These are phyloP conservation scores for Exophiala xenobiotica DNA, from an alignment of 2,329 filamentous ascomycete genomes.

Conservation along the genomic window DNA sequence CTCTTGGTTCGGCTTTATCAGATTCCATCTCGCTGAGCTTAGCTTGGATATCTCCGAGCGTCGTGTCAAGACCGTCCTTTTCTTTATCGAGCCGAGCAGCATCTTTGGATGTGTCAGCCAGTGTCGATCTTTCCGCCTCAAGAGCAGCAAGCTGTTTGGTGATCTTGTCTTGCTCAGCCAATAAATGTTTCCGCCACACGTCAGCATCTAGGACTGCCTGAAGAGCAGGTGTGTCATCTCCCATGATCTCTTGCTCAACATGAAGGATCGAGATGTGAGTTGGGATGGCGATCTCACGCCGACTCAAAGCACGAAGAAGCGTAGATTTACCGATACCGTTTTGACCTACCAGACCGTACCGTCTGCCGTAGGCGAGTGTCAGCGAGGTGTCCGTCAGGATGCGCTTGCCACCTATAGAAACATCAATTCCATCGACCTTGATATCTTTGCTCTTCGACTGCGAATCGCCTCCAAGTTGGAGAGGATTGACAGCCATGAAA, in stretches of 20 bases:
- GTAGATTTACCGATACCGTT: slow-evolving; percentile 99
- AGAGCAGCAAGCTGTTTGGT: slow-evolving; percentile 70
- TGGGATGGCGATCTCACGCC: slow-evolving; percentile 90
- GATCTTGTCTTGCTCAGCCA: slow-evolving; percentile 88
- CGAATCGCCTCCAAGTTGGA: slow-evolving; percentile 73
- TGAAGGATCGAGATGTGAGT: slow-evolving; percentile 98
- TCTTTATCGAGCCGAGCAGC: slow-evolving; percentile 81
- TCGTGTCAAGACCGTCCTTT: slow-evolving; percentile 84
- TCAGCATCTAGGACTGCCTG: slow-evolving; percentile 97
- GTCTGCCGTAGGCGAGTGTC: slow-evolving; percentile 85
- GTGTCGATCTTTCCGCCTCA: slow-evolving; percentile 70
- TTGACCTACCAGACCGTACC: slow-evolving; percentile 96
- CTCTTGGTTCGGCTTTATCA: slow-evolving; percentile 93
- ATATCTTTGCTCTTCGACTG: slow-evolving; percentile 95
- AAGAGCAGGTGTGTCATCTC: slow-evolving; percentile 90
- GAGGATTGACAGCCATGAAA: slow-evolving; percentile 98
- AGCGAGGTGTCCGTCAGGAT: slow-evolving; percentile 89
- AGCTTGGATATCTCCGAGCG: slow-evolving; percentile 82
- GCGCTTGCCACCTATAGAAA: slow-evolving; percentile 82
- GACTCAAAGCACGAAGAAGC: slow-evolving; percentile 84
- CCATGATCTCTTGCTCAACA: slow-evolving; percentile 96
- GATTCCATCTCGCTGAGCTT: slow-evolving; percentile 99
- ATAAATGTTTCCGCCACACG: slow-evolving; percentile 94
- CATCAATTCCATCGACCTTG: slow-evolving; percentile 94
- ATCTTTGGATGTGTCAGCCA: slow-evolving; percentile 91